Base-by-base conservation (phyloP, 768 basidiomycete genomes). In the Naganishia friedmannii region DNA sequence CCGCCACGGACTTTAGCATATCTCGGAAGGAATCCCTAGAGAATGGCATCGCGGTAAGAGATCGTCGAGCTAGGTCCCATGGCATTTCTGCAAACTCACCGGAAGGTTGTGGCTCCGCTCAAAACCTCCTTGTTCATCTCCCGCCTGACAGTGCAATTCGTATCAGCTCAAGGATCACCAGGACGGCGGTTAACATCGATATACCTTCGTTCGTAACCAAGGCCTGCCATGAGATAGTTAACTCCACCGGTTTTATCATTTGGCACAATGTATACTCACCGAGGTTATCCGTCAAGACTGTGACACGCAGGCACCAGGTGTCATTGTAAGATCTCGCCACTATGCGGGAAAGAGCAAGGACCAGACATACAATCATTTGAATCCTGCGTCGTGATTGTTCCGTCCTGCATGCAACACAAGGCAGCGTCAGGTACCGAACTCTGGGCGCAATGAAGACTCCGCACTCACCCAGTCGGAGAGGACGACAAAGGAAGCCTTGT, bases 351-450 rank as follows among this genome's bases (percentile, higher is more conserved):
- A 9, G 29, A 73, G 53, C 45, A 60, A 37, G 53, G 74, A 60
- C 39, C 34, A 37, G 34, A 75, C 88, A 72, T 78, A 92, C 90
- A 93, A 76, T 96, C 93, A 80, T 97, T 97, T 8, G 91, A 92
- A 79, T 97, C 93, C 76, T 86, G 87, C 48, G 86, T 92, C 3
- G 93, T 95, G 82, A 97, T 95, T 17, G 93, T 97, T 75, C 82
- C 83, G 65, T 83, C 82, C 81, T 81, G 45, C n/a, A n/a, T 9
- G 23, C 31, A 28, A 34, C 21, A 21, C 56, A n/a, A n/a, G n/a
- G n/a, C n/a, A n/a, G 45, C 31, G 65, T 23, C 28, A 31, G n/a
- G 1, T 32, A 0, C 17, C 29, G 19, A 48, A 45, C 23, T 19
- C 55, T 7, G 21, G 51, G 31, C 34, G n/a, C 13, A 26, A 69